phyloP scores from a whole-genome alignment of 1,284 basidiomycete species.

The Pseudozyma pruni region DNA sequence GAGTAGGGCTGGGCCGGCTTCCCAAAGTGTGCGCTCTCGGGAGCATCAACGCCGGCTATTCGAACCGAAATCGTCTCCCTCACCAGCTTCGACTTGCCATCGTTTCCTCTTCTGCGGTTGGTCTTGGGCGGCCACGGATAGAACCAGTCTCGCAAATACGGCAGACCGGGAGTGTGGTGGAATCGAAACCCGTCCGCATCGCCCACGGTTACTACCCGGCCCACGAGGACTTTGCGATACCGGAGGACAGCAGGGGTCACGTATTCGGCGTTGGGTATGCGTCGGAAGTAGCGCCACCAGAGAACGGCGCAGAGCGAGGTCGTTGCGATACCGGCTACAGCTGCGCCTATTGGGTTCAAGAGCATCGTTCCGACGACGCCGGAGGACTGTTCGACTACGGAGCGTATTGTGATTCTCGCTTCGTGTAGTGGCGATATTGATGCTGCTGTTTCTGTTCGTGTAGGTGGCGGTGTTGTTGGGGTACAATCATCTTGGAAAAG shows the following conservation, averaged over 20 bases:
- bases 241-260: constrained; percentile 60
- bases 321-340: constrained; percentile 21
- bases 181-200: constrained; percentile 67
- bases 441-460: too few species aligned
- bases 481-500: background rate
- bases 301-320: constrained; percentile 28
- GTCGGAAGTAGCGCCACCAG: constrained; percentile 64
- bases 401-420: constrained; percentile 22
- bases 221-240: constrained; percentile 59
- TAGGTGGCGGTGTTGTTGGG: background rate
- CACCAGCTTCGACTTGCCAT: constrained; percentile 20
- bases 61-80: constrained; percentile 61
- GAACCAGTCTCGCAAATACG: constrained; percentile 43
- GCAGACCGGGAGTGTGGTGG: constrained; percentile 63
- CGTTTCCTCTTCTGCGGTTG: constrained; percentile 15
- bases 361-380: constrained; percentile 24
- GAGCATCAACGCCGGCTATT: constrained; percentile 65
- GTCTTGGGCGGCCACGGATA: constrained; percentile 41
- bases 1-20: constrained; percentile 64
- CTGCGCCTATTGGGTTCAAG: constrained; percentile 35
- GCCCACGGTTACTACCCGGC: constrained; percentile 60
- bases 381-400: constrained; percentile 36
- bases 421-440: background rate
- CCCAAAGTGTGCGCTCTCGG: constrained; percentile 65
- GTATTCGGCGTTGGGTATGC: constrained; percentile 60